Percentiles rank a stretch among this genome's conserved stretches.
Conservation (phyloP, 1,284 basidiomycete species). For the Pisolithus thermaeus region DNA sequence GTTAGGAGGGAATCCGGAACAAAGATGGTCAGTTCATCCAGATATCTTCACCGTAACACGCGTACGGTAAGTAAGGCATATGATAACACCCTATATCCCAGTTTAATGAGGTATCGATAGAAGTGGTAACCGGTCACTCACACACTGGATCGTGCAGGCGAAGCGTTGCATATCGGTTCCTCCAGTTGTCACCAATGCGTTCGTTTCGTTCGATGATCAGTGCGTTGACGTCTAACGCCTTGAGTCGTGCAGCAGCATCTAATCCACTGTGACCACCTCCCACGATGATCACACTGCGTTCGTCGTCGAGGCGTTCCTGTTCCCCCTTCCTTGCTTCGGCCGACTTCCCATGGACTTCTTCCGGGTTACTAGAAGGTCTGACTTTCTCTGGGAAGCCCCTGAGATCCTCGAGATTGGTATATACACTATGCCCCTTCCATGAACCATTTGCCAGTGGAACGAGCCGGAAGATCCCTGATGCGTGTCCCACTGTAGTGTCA, state of each 20-base stretch:
- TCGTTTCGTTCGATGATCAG: conserved; percentile 27
- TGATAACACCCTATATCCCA: background rate
- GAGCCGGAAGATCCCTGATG: conserved; percentile 17
- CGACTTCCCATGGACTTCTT: conserved; percentile 25
- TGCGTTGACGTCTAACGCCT: conserved; percentile 23
- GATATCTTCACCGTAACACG: background rate
- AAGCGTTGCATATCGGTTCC: conserved; percentile 14
- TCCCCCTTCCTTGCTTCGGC: conserved; percentile 22
- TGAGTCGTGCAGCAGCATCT: conserved; percentile 25
- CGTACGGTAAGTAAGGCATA: conserved; percentile 19
- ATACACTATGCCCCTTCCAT: conserved; percentile 29
- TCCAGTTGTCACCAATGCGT: conserved; percentile 25
- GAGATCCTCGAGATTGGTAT: conserved; percentile 45
- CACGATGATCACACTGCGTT: conserved; percentile 28
- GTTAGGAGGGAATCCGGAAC: conserved; percentile 28
- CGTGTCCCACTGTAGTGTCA: conserved; percentile 37
- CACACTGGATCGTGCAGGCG: conserved; percentile 8
- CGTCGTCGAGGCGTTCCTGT: conserved; percentile 16
- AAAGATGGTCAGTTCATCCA: background rate
- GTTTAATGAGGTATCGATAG: background rate
- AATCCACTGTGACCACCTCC: conserved; percentile 36
- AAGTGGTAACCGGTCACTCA: background rate
- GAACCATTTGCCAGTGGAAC: conserved; percentile 12
- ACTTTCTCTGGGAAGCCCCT: conserved; percentile 38
- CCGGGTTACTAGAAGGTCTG: conserved; percentile 13